These are phyloP conservation scores for Laburnicola sp. DNA, from an alignment of 2,329 filamentous ascomycete species.

Conservation along the genomic window DNA sequence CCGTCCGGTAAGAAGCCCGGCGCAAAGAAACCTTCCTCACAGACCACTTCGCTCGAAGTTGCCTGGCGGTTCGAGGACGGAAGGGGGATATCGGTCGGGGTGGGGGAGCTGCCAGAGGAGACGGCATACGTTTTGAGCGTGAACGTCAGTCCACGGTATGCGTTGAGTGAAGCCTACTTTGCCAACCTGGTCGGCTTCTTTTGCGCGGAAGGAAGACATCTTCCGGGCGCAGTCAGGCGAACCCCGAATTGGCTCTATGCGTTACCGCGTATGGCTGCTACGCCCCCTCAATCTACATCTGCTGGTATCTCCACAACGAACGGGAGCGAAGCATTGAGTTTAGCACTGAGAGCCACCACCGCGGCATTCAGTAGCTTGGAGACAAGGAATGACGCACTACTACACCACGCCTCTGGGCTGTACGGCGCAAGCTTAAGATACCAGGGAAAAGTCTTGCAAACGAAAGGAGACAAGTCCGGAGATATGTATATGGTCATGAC, in stretches of 20 bases:
- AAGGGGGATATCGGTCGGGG: background rate
- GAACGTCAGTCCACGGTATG: slow-evolving; percentile 11
- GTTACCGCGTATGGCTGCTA: slow-evolving; percentile 16
- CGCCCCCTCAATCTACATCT: background rate
- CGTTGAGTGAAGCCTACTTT: slow-evolving; percentile 24
- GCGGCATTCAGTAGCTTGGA: slow-evolving; percentile 23
- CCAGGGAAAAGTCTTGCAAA: slow-evolving; percentile 11
- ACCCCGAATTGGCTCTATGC: slow-evolving; percentile 24
- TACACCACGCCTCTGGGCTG: slow-evolving; percentile 17
- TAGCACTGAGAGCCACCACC: slow-evolving; percentile 22
- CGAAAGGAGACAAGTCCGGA: slow-evolving; percentile 4
- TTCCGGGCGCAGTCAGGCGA: slow-evolving; percentile 10
- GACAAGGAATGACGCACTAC: slow-evolving; percentile 12
- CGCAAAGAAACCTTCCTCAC: background rate
- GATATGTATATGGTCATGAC: slow-evolving; percentile 25
- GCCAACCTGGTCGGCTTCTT: slow-evolving; percentile 22
- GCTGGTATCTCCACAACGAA: background rate
- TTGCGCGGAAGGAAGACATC: slow-evolving; percentile 16
- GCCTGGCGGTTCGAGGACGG: background rate
- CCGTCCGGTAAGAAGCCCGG: slow-evolving; percentile 12
- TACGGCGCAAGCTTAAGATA: slow-evolving; percentile 22
- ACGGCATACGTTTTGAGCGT: slow-evolving; percentile 5
- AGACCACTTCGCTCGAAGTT: background rate
- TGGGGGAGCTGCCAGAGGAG: slow-evolving; percentile 4
- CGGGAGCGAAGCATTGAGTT: slow-evolving; percentile 15